These are phyloP conservation scores for Ilex paraguariensis DNA, from an alignment of 305 asterid genomes.

Conservation along the genomic window DNA sequence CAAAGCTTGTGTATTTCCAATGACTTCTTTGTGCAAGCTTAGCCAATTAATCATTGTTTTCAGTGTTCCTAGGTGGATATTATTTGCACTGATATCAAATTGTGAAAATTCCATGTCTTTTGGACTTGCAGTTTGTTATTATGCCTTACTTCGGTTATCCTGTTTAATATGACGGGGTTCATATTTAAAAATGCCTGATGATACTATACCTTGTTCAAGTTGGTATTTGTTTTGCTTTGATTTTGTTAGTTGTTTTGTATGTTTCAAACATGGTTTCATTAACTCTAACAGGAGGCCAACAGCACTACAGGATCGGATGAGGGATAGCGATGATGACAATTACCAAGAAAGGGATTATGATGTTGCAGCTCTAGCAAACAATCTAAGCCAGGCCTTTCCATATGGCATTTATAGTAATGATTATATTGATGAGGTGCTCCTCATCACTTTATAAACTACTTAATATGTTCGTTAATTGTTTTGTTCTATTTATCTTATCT, in stretches of 20 bases:
- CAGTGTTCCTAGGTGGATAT: too few species aligned
- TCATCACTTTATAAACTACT: conserved; percentile 4
- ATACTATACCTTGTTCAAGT: too few species aligned
- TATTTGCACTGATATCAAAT: too few species aligned
- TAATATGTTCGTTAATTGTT: background rate
- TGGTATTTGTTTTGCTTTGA: background rate
- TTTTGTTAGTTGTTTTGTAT: conserved; percentile 9
- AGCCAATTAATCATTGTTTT: too few species aligned
- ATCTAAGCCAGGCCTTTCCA: conserved; percentile 91
- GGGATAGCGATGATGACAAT: conserved; percentile 98
- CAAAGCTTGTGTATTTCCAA: too few species aligned
- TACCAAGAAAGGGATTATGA: conserved; percentile 95
- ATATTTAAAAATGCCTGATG: too few species aligned
- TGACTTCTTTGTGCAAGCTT: too few species aligned
- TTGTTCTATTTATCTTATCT: background rate
- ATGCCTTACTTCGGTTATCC: too few species aligned
- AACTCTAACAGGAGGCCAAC: conserved; percentile 74
- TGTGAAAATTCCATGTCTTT: too few species aligned
- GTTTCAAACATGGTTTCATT: background rate
- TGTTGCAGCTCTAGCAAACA: conserved; percentile 97
- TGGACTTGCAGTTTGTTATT: too few species aligned
- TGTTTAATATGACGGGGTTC: too few species aligned
- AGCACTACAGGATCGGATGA: conserved; percentile 66
- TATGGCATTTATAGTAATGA: conserved; percentile 83
- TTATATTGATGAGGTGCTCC: conserved; percentile 54